Evolutionary conservation across 257 asterid species (phyloP).

Genomic region (Verbena officinalis): DNA sequence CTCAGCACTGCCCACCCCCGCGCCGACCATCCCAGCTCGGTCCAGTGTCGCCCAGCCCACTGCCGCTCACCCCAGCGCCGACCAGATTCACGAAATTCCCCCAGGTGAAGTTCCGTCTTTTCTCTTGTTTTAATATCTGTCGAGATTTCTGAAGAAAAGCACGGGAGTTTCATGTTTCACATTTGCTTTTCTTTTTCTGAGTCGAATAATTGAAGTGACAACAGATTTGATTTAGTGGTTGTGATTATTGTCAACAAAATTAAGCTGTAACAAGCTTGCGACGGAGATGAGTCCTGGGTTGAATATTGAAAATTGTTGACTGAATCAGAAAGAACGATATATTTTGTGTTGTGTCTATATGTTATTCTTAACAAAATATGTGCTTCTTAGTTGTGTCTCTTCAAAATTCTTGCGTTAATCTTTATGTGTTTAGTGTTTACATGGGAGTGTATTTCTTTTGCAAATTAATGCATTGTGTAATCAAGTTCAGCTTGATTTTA

Average conservation of each 20-base stretch:
- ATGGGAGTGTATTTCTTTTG: background rate
- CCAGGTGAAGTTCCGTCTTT: too few relatives aligned
- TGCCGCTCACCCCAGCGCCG: too few relatives aligned
- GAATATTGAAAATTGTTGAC: conserved; percentile 10
- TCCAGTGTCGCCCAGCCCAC: too few relatives aligned
- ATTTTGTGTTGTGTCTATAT: background rate
- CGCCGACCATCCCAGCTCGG: too few relatives aligned
- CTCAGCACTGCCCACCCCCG: too few relatives aligned
- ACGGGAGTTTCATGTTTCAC: background rate
- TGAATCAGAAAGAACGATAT: background rate
- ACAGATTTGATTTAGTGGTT: background rate
- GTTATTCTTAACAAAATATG: background rate
- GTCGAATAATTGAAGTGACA: background rate
- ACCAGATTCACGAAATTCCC: too few relatives aligned
- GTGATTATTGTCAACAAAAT: background rate
- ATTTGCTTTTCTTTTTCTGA: background rate
- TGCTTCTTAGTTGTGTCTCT: background rate
- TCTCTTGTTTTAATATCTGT: background rate
- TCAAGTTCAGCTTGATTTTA: conserved; percentile 14
- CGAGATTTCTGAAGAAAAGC: background rate
- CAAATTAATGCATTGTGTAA: background rate
- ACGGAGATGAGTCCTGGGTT: conserved; percentile 2
- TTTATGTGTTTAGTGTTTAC: background rate
- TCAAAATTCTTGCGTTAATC: background rate
- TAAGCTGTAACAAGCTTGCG: background rate